Conservation (phyloP, 805 yeast species). For the Teunomyces tritomae region DNA sequence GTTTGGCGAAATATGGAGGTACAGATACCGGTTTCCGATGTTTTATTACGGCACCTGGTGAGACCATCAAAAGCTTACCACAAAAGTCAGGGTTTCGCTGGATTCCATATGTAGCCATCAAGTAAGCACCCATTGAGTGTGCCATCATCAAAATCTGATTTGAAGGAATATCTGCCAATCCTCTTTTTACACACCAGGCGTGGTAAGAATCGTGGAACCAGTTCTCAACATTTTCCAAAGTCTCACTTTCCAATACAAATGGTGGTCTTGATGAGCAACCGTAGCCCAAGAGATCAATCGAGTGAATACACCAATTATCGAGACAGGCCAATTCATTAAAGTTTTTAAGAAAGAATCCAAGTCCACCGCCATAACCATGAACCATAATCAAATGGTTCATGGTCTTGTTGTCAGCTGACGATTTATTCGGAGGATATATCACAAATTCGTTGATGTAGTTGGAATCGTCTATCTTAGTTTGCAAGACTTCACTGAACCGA, state of each 20-base stretch:
- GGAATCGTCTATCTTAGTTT: slow-evolving; percentile 25
- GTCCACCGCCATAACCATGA: slow-evolving; percentile 46
- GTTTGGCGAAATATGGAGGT: slow-evolving; percentile 72
- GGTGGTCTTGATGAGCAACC: slow-evolving; percentile 84
- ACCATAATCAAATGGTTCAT: slow-evolving; percentile 41
- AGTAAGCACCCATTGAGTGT: slow-evolving; percentile 91
- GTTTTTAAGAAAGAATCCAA: slow-evolving; percentile 43
- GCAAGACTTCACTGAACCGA: slow-evolving; percentile 28
- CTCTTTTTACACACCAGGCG: slow-evolving; percentile 56
- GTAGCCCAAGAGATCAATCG: slow-evolving; percentile 85
- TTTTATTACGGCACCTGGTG: slow-evolving; percentile 83
- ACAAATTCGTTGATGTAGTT: slow-evolving; percentile 40
- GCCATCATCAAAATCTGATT: slow-evolving; percentile 63
- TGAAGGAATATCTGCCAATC: slow-evolving; percentile 26
- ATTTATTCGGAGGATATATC: slow-evolving; percentile 29
- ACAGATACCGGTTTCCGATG: slow-evolving; percentile 44
- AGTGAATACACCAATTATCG: slow-evolving; percentile 71
- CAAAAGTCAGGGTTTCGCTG: slow-evolving; percentile 56
- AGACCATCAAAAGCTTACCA: slow-evolving; percentile 67
- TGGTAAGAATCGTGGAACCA: slow-evolving; percentile 66
- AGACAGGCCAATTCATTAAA: slow-evolving; percentile 23
- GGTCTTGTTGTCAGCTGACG: slow-evolving; percentile 13
- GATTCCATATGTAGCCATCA: slow-evolving; percentile 66
- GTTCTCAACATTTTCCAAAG: slow-evolving; percentile 50
- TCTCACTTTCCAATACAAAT: slow-evolving; percentile 46